These are phyloP conservation scores for Venturia asperata DNA, from an alignment of 2,329 filamentous ascomycete genomes.

Conservation along the genomic window DNA sequence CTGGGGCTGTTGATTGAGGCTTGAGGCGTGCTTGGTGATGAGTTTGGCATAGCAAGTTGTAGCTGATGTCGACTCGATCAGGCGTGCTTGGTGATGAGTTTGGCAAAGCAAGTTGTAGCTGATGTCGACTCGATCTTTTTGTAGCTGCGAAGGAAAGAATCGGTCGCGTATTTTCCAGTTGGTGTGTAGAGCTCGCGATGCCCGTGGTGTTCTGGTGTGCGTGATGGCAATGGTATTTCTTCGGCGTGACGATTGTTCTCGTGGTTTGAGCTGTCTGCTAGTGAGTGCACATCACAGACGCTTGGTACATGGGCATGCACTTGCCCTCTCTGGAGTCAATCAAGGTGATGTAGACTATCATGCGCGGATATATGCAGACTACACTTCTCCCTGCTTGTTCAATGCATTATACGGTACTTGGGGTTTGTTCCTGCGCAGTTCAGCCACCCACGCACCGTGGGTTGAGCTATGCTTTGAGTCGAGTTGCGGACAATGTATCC, in stretches of 20 bases:
- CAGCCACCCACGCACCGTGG: neutral
- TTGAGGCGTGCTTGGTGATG: neutral
- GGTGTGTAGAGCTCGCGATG: neutral
- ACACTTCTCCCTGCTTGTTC: neutral
- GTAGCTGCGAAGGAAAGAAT: too few relatives aligned
- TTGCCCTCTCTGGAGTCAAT: neutral
- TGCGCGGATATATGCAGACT: neutral
- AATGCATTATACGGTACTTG: neutral
- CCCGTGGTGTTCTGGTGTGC: neutral
- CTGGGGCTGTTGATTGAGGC: neutral
- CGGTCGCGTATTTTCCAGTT: neutral
- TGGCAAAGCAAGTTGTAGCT: too few relatives aligned
- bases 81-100: too few relatives aligned
- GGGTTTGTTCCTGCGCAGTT: neutral
- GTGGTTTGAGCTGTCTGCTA: neutral
- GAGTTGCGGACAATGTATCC: neutral
- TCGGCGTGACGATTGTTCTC: neutral
- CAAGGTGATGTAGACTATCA: neutral
- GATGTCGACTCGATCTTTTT: too few relatives aligned
- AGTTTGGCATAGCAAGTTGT: neutral
- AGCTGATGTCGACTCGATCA: too few relatives aligned
- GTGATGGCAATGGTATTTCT: neutral
- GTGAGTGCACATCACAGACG: neutral
- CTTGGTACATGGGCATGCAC: neutral
- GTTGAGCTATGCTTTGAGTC: neutral